These are phyloP conservation scores for Serpula lacrymans DNA, from an alignment of 768 basidiomycete genomes.

Conservation along the genomic window DNA sequence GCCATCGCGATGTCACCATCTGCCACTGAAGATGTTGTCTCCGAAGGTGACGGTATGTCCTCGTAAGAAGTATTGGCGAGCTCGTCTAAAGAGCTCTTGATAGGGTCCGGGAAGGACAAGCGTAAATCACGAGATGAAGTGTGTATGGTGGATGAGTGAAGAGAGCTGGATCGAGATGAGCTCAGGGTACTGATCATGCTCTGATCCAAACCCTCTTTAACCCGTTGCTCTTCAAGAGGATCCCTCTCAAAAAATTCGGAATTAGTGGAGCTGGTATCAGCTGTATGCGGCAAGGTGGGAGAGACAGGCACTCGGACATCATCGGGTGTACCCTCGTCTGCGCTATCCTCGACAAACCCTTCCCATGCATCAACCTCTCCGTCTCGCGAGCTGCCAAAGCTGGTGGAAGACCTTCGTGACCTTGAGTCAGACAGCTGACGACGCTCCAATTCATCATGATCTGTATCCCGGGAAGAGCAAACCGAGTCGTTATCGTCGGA, in stretches of 20 bases:
- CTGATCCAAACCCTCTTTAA: slow-evolving; percentile 76
- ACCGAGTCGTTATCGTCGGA: slow-evolving; percentile 73
- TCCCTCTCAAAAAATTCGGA: slow-evolving; percentile 33
- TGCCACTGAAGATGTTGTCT: slow-evolving; percentile 20
- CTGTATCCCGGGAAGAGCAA: slow-evolving; percentile 53
- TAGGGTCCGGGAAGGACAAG: slow-evolving; percentile 80
- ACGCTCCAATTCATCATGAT: too few species aligned
- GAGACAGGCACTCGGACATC: slow-evolving; percentile 17
- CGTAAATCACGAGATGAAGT: slow-evolving; percentile 70
- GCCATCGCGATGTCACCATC: slow-evolving; percentile 15
- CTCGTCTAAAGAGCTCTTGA: slow-evolving; percentile 67
- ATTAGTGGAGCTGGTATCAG: slow-evolving; percentile 22
- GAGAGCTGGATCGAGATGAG: slow-evolving; percentile 65
- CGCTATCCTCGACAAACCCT: slow-evolving; percentile 63
- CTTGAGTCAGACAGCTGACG: slow-evolving; percentile 48
- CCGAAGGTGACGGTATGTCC: slow-evolving; percentile 40
- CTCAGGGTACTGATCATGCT: slow-evolving; percentile 79
- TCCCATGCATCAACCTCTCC: slow-evolving; percentile 78
- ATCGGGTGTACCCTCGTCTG: slow-evolving; percentile 41
- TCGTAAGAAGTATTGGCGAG: slow-evolving; percentile 55
- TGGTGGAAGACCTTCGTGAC: slow-evolving; percentile 68
- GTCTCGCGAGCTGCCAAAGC: slow-evolving; percentile 63
- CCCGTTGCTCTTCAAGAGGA: slow-evolving; percentile 60
- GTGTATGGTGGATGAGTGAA: slow-evolving; percentile 52
- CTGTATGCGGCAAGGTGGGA: slow-evolving; percentile 19